These are phyloP conservation scores for Vinca major DNA, from an alignment of 305 asterid genomes.

Conservation along the genomic window DNA sequence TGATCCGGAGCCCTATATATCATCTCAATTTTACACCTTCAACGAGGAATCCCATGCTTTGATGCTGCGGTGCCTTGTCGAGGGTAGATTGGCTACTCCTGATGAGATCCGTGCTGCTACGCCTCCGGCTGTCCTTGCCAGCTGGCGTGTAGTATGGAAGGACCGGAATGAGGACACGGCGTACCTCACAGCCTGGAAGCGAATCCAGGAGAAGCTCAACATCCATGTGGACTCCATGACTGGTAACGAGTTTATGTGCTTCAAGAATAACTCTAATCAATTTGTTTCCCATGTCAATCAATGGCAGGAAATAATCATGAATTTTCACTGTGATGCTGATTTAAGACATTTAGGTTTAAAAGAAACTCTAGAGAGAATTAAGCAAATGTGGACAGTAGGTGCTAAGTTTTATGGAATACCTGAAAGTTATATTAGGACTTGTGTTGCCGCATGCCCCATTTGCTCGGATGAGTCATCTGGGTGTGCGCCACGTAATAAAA, in stretches of 20 bases:
- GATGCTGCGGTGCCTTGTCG: slow-evolving; percentile 62
- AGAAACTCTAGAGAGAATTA: slow-evolving; percentile 77
- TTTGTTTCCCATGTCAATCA: slow-evolving; percentile 77
- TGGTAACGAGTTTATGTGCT: slow-evolving; percentile 57
- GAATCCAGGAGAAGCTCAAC: slow-evolving; percentile 87
- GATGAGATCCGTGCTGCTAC: slow-evolving; percentile 83
- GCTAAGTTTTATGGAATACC: slow-evolving; percentile 93
- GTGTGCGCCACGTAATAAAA: slow-evolving; percentile 57
- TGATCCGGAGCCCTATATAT: slow-evolving; percentile 66
- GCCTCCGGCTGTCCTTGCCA: slow-evolving; percentile 56
- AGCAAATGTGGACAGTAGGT: slow-evolving; percentile 95
- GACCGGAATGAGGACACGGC: slow-evolving; percentile 96
- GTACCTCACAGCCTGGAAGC: slow-evolving; percentile 86
- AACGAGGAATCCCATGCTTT: slow-evolving; percentile 68
- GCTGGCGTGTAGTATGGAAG: slow-evolving; percentile 97
- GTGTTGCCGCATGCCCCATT: slow-evolving; percentile 62
- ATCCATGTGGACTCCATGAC: slow-evolving; percentile 33
- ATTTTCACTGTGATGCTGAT: slow-evolving; percentile 63
- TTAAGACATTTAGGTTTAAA: slow-evolving; percentile 72
- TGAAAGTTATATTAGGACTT: slow-evolving; percentile 78
- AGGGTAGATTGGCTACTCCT: slow-evolving; percentile 62
- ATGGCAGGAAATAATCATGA: slow-evolving; percentile 95
- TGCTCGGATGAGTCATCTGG: slow-evolving; percentile 70
- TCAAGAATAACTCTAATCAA: slow-evolving; percentile 76
- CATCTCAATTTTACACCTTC: slow-evolving; percentile 88